Base-by-base conservation (phyloP, 495 filamentous ascomycete species). In the Evansstolkia leycettana region DNA sequence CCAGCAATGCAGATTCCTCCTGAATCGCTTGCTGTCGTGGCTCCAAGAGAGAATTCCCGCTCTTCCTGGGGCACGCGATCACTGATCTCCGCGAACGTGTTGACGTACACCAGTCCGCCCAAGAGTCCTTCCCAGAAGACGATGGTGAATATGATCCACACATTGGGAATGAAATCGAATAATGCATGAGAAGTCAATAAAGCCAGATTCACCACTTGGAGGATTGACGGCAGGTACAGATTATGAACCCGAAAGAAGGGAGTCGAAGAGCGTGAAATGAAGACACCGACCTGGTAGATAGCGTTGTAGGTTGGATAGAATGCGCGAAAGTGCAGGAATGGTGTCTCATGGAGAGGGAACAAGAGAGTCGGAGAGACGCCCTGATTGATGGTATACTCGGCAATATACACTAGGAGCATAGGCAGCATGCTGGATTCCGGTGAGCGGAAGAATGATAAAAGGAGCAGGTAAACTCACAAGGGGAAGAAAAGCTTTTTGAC, bases 331-430 rank as follows among this genome's bases (percentile, higher is more conserved):
- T 82, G 69, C 29, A 60, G 54, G 51, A 98, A 94, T 1, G 89
- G 89, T 0, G 78, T 78, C 4, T 67, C 57, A 1, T 67, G 46
- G 7, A 94, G 58, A 0, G 87, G 85, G 55, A 93, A 98, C 23
- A 98, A 74, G 8, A 95, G 67, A 0, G 84, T 94, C 0, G 89
- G 90, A 0, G 82, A 67, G 25, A 98, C 82, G 26, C 85, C 86
- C 60, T 90, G 85, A 60, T 95, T 95, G 57, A 95, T 93, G 40
- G 84, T 88, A 53, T 95, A 96, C 65, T 98, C 90, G 34, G 86
- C 84, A 26, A 94, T 71, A 51, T 94, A 98, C 36, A 98, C 90
- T 16, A 98, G 61, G 27, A 95, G 62, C 7, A 98, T 68, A 0
- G 90, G 90, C 2, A 94, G 63, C 85, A 96, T 95, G 51, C 85